A percentile compares a stretch with the other conserved stretches of the same genome.
These are phyloP conservation scores for Meripilus lineatus DNA, from an alignment of 1,284 basidiomycete genomes.

Conservation along the genomic window DNA sequence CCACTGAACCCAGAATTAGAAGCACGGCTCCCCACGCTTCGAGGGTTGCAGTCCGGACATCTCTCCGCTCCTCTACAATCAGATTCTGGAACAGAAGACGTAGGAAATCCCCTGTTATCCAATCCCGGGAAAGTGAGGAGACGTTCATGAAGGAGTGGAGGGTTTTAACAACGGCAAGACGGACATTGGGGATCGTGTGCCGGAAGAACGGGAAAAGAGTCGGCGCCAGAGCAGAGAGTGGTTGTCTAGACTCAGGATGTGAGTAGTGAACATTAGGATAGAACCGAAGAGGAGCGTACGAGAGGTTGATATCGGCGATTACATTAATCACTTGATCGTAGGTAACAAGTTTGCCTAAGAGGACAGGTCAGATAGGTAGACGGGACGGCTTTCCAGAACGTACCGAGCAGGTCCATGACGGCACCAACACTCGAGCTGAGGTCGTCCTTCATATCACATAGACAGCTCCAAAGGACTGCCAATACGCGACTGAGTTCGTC, in stretches of 20 bases:
- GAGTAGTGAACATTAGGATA: slow-evolving; percentile 3
- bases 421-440: slow-evolving; percentile 94
- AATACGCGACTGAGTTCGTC: slow-evolving; percentile 72
- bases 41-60: slow-evolving; percentile 82
- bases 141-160: slow-evolving; percentile 84
- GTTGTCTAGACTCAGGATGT: slow-evolving; percentile 44
- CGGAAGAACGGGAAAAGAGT: slow-evolving; percentile 96
- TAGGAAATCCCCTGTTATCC: slow-evolving; percentile 79
- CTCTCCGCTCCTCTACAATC: slow-evolving; percentile 84
- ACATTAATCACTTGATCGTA: slow-evolving; percentile 78
- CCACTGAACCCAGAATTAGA: slow-evolving; percentile 41
- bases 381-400: slow-evolving; percentile 18
- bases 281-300: slow-evolving; percentile 45
- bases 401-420: slow-evolving; percentile 95
- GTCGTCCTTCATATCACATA: slow-evolving; percentile 94
- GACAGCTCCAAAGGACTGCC: slow-evolving; percentile 86
- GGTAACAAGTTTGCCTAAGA: slow-evolving; percentile 72
- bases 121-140: slow-evolving; percentile 70
- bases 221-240: slow-evolving; percentile 78
- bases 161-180: slow-evolving; percentile 90
- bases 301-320: slow-evolving; percentile 59
- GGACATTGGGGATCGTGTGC: slow-evolving; percentile 93
- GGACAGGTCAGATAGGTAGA: slow-evolving; percentile 5
- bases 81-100: slow-evolving; percentile 93
- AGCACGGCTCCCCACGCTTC: slow-evolving; percentile 77